Percentiles rank a stretch among this genome's conserved stretches.
These are phyloP conservation scores for Ophiostoma tasmaniense DNA, from an alignment of 2,329 filamentous ascomycete genomes.

Conservation along the genomic window DNA sequence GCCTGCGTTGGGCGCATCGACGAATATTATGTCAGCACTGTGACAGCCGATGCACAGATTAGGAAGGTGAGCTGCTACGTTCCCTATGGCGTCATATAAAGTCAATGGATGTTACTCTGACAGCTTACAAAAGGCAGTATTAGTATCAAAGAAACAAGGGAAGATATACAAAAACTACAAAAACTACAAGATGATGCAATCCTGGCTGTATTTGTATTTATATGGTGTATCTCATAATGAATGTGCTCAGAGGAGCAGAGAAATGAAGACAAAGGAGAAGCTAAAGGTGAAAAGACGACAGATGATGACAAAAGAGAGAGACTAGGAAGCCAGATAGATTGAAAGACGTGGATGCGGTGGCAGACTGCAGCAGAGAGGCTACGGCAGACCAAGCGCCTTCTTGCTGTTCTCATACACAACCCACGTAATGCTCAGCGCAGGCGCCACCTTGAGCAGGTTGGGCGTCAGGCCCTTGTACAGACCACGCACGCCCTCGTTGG, in stretches of 20 bases:
- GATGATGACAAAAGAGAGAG: background rate
- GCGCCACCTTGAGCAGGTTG: slow-evolving; percentile 91
- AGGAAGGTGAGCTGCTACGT: background rate
- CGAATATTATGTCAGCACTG: background rate
- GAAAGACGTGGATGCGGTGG: background rate
- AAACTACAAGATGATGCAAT: background rate
- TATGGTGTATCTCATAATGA: slow-evolving; percentile 2
- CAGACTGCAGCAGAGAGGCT: background rate
- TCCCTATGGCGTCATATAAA: background rate
- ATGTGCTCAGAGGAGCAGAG: background rate
- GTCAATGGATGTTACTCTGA: background rate
- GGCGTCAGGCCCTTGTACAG: slow-evolving; percentile 93
- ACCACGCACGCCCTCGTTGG: slow-evolving; percentile 73
- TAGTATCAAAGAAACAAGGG: background rate
- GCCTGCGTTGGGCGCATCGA: background rate
- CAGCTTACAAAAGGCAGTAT: background rate
- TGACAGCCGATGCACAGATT: background rate
- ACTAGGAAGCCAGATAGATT: background rate
- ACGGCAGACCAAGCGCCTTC: slow-evolving; percentile 50
- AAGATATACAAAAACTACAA: background rate
- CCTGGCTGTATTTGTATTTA: background rate
- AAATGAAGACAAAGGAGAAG: background rate
- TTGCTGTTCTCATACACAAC: slow-evolving; percentile 90
- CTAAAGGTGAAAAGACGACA: background rate
- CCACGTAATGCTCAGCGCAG: slow-evolving; percentile 91